Conservation (phyloP, 2,329 filamentous ascomycete genomes). For the Graphilbum ipis-grandicollis region DNA sequence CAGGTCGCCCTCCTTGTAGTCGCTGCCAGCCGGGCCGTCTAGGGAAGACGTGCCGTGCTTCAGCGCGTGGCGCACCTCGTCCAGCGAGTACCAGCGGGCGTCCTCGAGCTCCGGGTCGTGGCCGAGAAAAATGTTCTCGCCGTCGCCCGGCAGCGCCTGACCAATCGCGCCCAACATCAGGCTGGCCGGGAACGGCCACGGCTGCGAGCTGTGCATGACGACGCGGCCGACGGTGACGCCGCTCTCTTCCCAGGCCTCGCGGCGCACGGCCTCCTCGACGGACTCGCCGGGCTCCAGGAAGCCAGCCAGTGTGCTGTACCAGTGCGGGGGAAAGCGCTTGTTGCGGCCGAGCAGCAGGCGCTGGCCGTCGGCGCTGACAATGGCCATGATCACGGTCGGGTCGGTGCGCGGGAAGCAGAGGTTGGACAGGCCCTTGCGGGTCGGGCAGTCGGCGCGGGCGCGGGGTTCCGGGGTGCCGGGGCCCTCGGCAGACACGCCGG, state of each 20-base stretch:
- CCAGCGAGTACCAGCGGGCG: conserved; percentile 73
- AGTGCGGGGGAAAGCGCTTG: conserved; percentile 65
- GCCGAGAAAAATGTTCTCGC: conserved; percentile 65
- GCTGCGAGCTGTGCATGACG: conserved; percentile 68
- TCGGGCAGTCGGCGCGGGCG: conserved; percentile 55
- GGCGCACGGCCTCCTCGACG: conserved; percentile 65
- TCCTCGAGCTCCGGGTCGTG: conserved; percentile 85
- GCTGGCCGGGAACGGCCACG: conserved; percentile 74
- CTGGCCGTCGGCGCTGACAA: conserved; percentile 64
- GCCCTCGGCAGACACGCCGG: conserved; percentile 24
- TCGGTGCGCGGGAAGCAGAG: conserved; percentile 84
- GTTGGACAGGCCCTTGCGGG: conserved; percentile 75
- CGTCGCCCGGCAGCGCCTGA: conserved; percentile 56
- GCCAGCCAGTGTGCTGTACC: conserved; percentile 79
- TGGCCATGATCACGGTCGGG: conserved; percentile 87
- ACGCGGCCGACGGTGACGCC: conserved; percentile 63
- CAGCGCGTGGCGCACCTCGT: conserved; percentile 65
- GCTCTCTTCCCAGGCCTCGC: conserved; percentile 76
- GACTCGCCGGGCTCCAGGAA: conserved; percentile 78
- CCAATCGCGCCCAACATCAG: conserved; percentile 80
- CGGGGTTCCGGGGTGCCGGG: no score
- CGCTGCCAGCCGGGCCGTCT: conserved; percentile 43
- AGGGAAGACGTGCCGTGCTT: conserved; percentile 47
- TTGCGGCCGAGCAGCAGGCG: conserved; percentile 70
- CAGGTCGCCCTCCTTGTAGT: conserved; percentile 60